A percentile compares a stretch with the other conserved stretches of the same genome.
These are phyloP conservation scores for Ustilago shanxiensis DNA, from an alignment of 1,284 basidiomycete species.

Conservation along the genomic window DNA sequence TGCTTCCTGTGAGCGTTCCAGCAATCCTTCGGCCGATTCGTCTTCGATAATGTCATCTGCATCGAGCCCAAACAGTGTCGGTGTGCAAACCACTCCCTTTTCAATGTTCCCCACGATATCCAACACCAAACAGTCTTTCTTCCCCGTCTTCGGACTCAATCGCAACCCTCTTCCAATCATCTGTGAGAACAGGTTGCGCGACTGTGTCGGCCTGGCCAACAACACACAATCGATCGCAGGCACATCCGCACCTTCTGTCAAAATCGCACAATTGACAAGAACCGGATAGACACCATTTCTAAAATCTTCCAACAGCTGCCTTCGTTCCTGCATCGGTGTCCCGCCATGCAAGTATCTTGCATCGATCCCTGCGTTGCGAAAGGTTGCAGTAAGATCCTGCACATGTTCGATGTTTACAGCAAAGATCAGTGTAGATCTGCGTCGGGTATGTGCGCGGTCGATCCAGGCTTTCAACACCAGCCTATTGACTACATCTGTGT, in stretches of 20 bases:
- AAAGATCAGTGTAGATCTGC: constrained; percentile 90
- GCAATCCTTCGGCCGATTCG: constrained; percentile 39
- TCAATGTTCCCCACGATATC: constrained; percentile 87
- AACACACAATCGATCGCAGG: constrained; percentile 85
- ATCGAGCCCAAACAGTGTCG: constrained; percentile 87
- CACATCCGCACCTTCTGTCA: constrained; percentile 72
- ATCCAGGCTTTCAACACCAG: constrained; percentile 66
- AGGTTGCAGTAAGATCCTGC: constrained; percentile 79
- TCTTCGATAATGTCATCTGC: constrained; percentile 77
- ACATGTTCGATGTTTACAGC: constrained; percentile 89
- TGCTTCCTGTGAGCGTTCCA: constrained; percentile 29
- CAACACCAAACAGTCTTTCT: constrained; percentile 87
- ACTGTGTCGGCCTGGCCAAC: constrained; percentile 81
- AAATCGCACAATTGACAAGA: constrained; percentile 89
- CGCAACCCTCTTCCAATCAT: constrained; percentile 97
- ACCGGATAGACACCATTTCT: constrained; percentile 83
- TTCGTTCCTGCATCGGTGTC: constrained; percentile 79
- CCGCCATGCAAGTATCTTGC: constrained; percentile 81
- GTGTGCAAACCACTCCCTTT: constrained; percentile 82
- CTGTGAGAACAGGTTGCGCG: constrained; percentile 88
- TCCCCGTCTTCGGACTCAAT: constrained; percentile 83
- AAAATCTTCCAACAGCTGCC: constrained; percentile 79
- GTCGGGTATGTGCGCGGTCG: constrained; percentile 62
- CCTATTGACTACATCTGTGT: constrained; percentile 60
- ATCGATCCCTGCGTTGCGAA: constrained; percentile 83